phyloP scores from a whole-genome alignment of 2,329 filamentous ascomycete genomes.

The Ceratocystis lukuohia region DNA sequence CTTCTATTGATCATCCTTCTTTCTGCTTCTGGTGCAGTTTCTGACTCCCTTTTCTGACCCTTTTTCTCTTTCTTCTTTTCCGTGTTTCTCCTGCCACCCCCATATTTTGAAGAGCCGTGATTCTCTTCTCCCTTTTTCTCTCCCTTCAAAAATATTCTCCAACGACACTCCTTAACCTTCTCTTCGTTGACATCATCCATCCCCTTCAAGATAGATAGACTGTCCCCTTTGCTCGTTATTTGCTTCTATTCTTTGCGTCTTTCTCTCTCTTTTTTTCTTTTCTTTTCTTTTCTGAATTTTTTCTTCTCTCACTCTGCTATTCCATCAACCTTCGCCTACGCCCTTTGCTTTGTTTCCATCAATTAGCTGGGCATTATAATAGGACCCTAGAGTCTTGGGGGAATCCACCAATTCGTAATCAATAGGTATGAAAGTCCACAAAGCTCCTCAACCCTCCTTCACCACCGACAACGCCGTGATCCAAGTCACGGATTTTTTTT shows the following conservation, averaged over 20 bases:
- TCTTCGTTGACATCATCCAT: neutral
- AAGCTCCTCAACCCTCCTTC: neutral
- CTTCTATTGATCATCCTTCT: neutral
- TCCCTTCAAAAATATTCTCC: neutral
- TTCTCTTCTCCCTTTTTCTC: constrained; percentile 4
- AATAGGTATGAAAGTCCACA: constrained; percentile 7
- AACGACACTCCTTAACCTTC: constrained; percentile 2
- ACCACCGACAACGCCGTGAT: neutral
- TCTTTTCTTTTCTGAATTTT: neutral
- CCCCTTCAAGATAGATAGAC: neutral
- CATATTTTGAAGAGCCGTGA: constrained; percentile 1
- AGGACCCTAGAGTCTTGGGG: neutral
- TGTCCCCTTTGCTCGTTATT: neutral
- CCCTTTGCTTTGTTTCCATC: neutral
- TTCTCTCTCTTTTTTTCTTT: neutral
- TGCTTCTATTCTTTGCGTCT: neutral
- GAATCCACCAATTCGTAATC: neutral
- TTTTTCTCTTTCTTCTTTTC: neutral
- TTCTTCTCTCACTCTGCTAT: neutral
- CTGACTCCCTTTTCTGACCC: neutral
- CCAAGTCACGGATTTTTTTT: neutral
- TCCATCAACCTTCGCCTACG: neutral
- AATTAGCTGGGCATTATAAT: neutral
- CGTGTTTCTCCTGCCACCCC: neutral
- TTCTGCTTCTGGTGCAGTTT: constrained; percentile 1